Base-by-base conservation (phyloP, 2,329 filamentous ascomycete genomes). In the Aspergillus proliferans region DNA sequence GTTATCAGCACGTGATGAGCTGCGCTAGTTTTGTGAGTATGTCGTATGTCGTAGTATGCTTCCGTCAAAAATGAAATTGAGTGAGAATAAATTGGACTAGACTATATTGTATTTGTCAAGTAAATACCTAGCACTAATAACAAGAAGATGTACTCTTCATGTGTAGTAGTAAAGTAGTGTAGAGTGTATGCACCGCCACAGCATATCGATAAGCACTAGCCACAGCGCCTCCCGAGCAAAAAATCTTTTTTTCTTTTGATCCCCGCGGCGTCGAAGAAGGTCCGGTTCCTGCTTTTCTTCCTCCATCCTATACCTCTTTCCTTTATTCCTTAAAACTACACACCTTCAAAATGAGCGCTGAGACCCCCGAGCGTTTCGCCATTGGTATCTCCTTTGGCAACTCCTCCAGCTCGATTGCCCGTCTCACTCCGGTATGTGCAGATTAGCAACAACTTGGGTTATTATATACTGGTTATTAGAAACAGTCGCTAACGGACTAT, bases 361-460 rank as follows among this genome's bases (percentile, higher is more conserved):
- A 68, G 53, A 43, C 60, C 26, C 56, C 66, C 30, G 76, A 80
- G 70, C 74, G 80, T 63, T 78, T 79, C 64, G 88, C 86, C 68
- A 97, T 98, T 74, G 93, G 93, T 70, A 90, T 98, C 68, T 87
- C 91, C 59, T 96, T 97, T 78, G 93, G 93, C 75, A 98, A 97
- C 78, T 91, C 90, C 54, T 95, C 95, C 84, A 94, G 89, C 76
- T 96, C 90, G 52, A 96, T 98, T 74, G 92, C 92, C 62, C 90
- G 85, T 70, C 95, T 91, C 43, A 82, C 85, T 54, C 72, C 72
- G 54, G 79, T 82, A 71, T 56, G 76, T 63, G 43, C 24, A 30
- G 46, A 42, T 38, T 14, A 21, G 18, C 9, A 26, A 8, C n/a
- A 36, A 22, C 7, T n/a, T 40, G 38, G 18, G 18, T 40, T 12